Evolutionary conservation across 306 rosid species (phyloP).

Genomic region (Pterocarpus macrocarpus): DNA sequence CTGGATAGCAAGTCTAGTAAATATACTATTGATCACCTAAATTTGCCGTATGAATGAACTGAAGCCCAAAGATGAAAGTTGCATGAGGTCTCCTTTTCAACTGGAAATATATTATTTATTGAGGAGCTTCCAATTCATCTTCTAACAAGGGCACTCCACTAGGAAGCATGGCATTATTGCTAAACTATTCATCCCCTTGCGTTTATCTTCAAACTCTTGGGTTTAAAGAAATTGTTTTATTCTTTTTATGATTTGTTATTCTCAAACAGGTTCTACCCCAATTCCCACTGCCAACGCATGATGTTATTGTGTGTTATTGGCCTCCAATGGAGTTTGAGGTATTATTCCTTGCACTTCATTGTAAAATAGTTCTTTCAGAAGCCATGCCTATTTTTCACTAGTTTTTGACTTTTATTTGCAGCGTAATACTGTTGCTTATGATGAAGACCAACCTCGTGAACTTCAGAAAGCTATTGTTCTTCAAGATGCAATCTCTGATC

Average conservation of each 20-base stretch:
- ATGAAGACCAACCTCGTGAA: conserved; percentile 83
- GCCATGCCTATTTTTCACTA: conserved; percentile 11
- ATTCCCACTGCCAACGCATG: conserved; percentile 95
- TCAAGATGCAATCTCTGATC: conserved; percentile 95
- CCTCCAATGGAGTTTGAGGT: conserved; percentile 93
- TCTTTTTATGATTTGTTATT: conserved; percentile 24
- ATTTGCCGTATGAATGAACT: not conserved
- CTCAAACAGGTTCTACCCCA: conserved; percentile 76
- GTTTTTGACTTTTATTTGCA: conserved; percentile 59
- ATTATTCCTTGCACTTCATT: conserved; percentile 22
- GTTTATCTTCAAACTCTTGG: conserved; percentile 12
- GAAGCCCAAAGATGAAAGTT: conserved; percentile 5
- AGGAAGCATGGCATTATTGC: not conserved
- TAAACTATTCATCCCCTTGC: conserved; percentile 18
- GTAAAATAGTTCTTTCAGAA: conserved; percentile 14
- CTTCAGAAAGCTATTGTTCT: conserved; percentile 75
- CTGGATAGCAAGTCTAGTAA: conserved; percentile 7
- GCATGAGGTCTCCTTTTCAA: not conserved
- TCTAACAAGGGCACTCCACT: conserved; percentile 5
- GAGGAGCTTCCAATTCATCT: conserved; percentile 28
- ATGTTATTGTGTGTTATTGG: conserved; percentile 82
- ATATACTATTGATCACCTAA: not conserved
- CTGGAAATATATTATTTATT: not conserved
- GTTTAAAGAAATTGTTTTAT: conserved; percentile 19
- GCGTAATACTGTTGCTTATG: conserved; percentile 89